Conservation (phyloP, 2,329 filamentous ascomycete genomes). For the Diaporthe citriasiana region DNA sequence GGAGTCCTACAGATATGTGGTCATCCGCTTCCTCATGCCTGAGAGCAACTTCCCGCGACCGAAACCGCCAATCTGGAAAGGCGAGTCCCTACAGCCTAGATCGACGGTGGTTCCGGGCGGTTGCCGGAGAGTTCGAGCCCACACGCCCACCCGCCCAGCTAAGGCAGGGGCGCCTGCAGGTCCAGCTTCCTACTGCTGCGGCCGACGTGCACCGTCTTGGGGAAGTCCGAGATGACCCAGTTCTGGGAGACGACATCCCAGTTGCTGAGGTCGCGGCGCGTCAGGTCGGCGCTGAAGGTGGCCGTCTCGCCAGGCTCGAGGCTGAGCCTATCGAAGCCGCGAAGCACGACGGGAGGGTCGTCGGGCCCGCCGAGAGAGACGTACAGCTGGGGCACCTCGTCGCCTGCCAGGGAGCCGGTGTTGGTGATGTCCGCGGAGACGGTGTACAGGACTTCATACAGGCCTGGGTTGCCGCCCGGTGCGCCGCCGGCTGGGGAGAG, state of each 20-base stretch:
- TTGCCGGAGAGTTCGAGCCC: neutral
- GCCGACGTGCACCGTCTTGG: slow-evolving; percentile 70
- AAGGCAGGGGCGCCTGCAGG: slow-evolving; percentile 53
- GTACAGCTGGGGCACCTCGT: slow-evolving; percentile 84
- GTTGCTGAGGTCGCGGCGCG: slow-evolving; percentile 86
- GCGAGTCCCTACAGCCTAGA: no score
- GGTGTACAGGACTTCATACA: slow-evolving; percentile 79
- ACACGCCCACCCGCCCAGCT: slow-evolving; percentile 2
- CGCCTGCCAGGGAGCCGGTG: slow-evolving; percentile 74
- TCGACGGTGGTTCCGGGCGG: no score
- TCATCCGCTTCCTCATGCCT: neutral
- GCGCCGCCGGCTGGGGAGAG: slow-evolving; percentile 60
- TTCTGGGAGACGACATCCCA: slow-evolving; percentile 87
- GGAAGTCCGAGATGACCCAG: slow-evolving; percentile 75
- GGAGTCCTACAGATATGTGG: neutral
- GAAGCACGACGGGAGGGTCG: slow-evolving; percentile 76
- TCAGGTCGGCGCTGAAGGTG: slow-evolving; percentile 78
- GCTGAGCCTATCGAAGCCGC: slow-evolving; percentile 84
- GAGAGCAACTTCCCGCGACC: neutral
- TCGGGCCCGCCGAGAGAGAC: slow-evolving; percentile 83
- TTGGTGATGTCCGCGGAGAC: slow-evolving; percentile 79
- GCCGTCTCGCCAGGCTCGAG: slow-evolving; percentile 78
- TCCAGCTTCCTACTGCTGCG: slow-evolving; percentile 69
- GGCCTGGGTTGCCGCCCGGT: slow-evolving; percentile 73
- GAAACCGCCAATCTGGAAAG: no score